Evolutionary conservation across 495 filamentous ascomycete species (phyloP).

Genomic region (Aspergillus funiculosus): DNA sequence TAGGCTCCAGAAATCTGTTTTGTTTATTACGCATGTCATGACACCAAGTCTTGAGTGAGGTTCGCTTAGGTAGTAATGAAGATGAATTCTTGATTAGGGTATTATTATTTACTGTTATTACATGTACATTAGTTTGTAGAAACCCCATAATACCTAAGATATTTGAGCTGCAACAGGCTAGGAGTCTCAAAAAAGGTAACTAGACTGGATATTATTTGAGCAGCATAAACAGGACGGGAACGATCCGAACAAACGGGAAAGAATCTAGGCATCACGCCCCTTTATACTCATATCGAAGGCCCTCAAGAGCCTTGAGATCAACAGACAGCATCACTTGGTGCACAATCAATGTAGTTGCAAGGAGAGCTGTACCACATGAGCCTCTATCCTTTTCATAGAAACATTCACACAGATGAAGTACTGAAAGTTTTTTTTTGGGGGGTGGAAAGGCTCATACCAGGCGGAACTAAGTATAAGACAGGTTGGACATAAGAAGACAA

Average conservation of each 20-base stretch:
- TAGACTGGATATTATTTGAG: too few relatives aligned
- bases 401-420: neutral
- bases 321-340: constrained; percentile 40
- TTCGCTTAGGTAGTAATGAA: too few relatives aligned
- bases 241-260: neutral
- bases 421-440: neutral
- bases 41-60: too few relatives aligned
- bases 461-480: constrained; percentile 32
- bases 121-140: too few relatives aligned
- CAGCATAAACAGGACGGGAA: too few relatives aligned
- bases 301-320: constrained; percentile 41
- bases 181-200: too few relatives aligned
- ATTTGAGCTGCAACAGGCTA: too few relatives aligned
- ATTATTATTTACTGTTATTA: too few relatives aligned
- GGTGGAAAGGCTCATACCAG: constrained; percentile 25
- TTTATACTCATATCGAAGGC: constrained; percentile 48
- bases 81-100: too few relatives aligned
- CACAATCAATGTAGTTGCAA: constrained; percentile 31
- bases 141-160: too few relatives aligned
- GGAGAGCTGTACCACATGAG: constrained; percentile 29
- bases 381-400: neutral
- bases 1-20: neutral
- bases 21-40: too few relatives aligned
- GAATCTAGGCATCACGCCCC: constrained; percentile 26
- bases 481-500: constrained; percentile 17